phyloP scores from a whole-genome alignment of 2,329 filamentous ascomycete genomes.

The Myriangium duriaei region DNA sequence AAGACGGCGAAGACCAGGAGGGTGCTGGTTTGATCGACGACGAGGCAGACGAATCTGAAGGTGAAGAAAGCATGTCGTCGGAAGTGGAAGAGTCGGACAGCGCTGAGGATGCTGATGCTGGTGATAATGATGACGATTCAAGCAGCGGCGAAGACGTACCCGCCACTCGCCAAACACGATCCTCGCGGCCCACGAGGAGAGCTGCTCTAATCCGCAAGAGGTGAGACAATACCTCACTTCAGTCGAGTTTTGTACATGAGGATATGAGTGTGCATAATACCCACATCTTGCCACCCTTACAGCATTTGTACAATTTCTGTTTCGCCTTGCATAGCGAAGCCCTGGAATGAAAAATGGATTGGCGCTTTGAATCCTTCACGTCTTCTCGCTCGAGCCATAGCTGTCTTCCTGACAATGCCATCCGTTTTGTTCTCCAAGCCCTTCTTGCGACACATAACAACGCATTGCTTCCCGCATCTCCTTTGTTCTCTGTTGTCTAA shows the following conservation, averaged over 20 bases:
- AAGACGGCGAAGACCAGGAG: slow-evolving; percentile 15
- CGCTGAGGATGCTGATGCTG: slow-evolving; percentile 33
- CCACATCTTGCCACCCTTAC: neutral
- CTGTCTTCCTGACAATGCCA: no score
- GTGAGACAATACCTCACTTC: slow-evolving; percentile 13
- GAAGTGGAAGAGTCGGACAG: slow-evolving; percentile 29
- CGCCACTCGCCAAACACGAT: slow-evolving; percentile 10
- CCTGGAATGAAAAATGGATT: neutral
- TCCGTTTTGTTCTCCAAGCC: no score
- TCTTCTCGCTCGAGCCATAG: no score
- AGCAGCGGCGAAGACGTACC: slow-evolving; percentile 12
- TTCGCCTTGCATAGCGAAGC: neutral
- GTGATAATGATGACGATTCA: slow-evolving; percentile 19
- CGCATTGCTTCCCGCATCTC: no score
- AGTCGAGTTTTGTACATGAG: slow-evolving; percentile 18
- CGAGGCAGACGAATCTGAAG: slow-evolving; percentile 38
- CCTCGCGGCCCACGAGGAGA: slow-evolving; percentile 11
- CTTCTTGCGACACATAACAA: no score
- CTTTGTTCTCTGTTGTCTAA: no score
- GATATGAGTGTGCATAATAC: slow-evolving; percentile 20
- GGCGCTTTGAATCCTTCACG: no score
- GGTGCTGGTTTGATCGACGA: slow-evolving; percentile 36
- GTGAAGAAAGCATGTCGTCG: slow-evolving; percentile 34
- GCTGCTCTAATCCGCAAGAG: slow-evolving; percentile 15
- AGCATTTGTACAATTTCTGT: neutral